Evolutionary conservation across 192 early-diverging fungal species (phyloP).

Genomic region (Cetraspora pellucida): DNA sequence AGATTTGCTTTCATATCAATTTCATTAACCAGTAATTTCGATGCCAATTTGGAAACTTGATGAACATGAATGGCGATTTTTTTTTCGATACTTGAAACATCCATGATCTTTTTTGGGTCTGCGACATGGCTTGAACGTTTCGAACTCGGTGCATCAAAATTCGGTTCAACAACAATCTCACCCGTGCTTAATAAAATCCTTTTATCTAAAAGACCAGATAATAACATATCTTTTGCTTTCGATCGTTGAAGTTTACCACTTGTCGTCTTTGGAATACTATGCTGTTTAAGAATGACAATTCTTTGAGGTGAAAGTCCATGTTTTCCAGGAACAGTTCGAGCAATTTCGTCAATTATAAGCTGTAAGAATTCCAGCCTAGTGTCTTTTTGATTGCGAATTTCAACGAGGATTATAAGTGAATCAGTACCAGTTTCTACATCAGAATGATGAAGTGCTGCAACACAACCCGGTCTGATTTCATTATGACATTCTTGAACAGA

Average conservation of each 20-base stretch:
- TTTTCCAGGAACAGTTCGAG: constrained; percentile 7
- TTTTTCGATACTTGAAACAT: neutral
- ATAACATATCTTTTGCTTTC: neutral
- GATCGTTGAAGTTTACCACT: constrained; percentile 24
- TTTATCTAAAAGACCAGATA: constrained; percentile 19
- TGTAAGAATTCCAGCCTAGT: neutral
- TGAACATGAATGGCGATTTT: constrained; percentile 4
- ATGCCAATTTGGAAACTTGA: constrained; percentile 10
- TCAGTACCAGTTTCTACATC: constrained; percentile 17
- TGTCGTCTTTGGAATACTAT: constrained; percentile 24
- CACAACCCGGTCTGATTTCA: constrained; percentile 20
- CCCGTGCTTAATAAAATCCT: constrained; percentile 10
- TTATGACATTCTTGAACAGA: constrained; percentile 21
- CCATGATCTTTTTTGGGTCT: neutral
- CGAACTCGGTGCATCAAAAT: neutral
- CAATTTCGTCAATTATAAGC: constrained; percentile 8
- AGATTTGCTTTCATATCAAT: constrained; percentile 2
- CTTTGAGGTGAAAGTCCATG: neutral
- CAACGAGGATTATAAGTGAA: neutral
- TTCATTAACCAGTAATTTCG: neutral
- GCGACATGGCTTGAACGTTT: neutral
- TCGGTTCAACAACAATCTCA: neutral
- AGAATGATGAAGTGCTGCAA: constrained; percentile 24
- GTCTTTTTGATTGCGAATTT: neutral
- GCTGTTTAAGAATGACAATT: neutral